phyloP scores from a whole-genome alignment of 2,329 filamentous ascomycete genomes.

The Penicillium sp. region DNA sequence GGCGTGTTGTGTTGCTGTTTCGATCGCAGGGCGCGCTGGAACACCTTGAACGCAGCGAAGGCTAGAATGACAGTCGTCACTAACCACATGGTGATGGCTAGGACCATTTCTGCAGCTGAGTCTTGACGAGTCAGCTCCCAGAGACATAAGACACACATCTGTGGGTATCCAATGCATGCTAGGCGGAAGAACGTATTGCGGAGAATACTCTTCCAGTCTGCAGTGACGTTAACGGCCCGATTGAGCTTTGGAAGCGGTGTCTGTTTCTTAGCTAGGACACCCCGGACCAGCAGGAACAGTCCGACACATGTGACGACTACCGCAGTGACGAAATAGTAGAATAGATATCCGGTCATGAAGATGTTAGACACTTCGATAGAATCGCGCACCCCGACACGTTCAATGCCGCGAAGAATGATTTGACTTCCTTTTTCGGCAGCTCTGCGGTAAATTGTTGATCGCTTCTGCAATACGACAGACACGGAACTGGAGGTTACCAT shows the following conservation, averaged over 20 bases:
- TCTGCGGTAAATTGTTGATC: conserved; percentile 33
- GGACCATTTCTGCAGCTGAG: conserved; percentile 78
- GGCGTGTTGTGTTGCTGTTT: conserved; percentile 90
- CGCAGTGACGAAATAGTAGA: conserved; percentile 84
- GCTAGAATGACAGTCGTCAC: conserved; percentile 72
- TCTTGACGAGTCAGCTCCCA: conserved; percentile 89
- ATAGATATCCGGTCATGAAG: conserved; percentile 86
- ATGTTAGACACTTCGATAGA: conserved; percentile 86
- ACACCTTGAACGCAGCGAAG: conserved; percentile 87
- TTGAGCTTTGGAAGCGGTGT: conserved; percentile 71
- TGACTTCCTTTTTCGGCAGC: conserved; percentile 36
- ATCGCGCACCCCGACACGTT: conserved; percentile 82
- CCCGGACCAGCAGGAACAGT: conserved; percentile 69
- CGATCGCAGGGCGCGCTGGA: conserved; percentile 81
- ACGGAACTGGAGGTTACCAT: conserved; percentile 69
- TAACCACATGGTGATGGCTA: conserved; percentile 86
- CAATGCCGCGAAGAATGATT: conserved; percentile 71
- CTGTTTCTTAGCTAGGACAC: conserved; percentile 73
- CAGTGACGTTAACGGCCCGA: conserved; percentile 67
- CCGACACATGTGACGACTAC: conserved; percentile 62
- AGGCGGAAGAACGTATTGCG: conserved; percentile 93
- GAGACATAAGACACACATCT: conserved; percentile 84
- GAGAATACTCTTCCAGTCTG: conserved; percentile 86
- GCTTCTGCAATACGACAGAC: conserved; percentile 78
- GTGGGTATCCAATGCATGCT: conserved; percentile 84